Conservation (phyloP, 164 flowering plant genomes). For the Amborella trichopoda region DNA sequence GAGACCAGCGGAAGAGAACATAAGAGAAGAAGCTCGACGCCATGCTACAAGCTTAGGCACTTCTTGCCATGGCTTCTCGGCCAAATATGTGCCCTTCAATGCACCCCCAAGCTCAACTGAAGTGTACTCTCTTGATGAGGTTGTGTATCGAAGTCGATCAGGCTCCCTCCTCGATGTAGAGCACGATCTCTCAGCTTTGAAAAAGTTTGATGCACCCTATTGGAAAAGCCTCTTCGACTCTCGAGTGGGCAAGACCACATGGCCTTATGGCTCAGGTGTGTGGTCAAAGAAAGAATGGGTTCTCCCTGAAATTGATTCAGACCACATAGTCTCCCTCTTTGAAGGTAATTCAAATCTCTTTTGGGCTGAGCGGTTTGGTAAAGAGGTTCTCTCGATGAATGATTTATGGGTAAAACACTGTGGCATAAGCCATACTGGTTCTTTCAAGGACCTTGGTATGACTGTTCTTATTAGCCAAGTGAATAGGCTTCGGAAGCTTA, state of each 20-base stretch:
- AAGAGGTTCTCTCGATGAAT: constrained; percentile 62
- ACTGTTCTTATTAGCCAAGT: constrained; percentile 83
- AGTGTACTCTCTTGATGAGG: constrained; percentile 78
- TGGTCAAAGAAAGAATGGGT: constrained; percentile 97
- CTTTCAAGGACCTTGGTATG: constrained; percentile 84
- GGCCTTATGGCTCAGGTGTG: constrained; percentile 94
- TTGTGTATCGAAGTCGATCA: constrained; percentile 69
- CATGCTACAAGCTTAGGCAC: constrained; percentile 5
- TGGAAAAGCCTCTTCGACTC: constrained; percentile 77
- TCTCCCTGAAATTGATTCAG: constrained; percentile 64
- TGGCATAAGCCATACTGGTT: constrained; percentile 71
- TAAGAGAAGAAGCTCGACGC: constrained; percentile 69
- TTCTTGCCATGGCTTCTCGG: constrained; percentile 43
- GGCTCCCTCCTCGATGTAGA: constrained; percentile 86
- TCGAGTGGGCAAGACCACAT: constrained; percentile 66
- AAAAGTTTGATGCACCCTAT: constrained; percentile 48
- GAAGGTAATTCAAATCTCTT: constrained; percentile 85
- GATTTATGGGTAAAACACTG: constrained; percentile 93
- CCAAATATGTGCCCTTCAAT: constrained; percentile 71
- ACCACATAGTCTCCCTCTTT: constrained; percentile 62
- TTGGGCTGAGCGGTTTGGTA: constrained; percentile 91
- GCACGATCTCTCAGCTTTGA: constrained; percentile 66
- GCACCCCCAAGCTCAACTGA: constrained; percentile 39
- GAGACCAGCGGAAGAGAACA: constrained; percentile 42
- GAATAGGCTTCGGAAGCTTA: constrained; percentile 44